Evolutionary conservation across 2,329 filamentous ascomycete species (phyloP), one percentile per base, ranked within the genome.

Genomic region (Neurospora sp.): DNA sequence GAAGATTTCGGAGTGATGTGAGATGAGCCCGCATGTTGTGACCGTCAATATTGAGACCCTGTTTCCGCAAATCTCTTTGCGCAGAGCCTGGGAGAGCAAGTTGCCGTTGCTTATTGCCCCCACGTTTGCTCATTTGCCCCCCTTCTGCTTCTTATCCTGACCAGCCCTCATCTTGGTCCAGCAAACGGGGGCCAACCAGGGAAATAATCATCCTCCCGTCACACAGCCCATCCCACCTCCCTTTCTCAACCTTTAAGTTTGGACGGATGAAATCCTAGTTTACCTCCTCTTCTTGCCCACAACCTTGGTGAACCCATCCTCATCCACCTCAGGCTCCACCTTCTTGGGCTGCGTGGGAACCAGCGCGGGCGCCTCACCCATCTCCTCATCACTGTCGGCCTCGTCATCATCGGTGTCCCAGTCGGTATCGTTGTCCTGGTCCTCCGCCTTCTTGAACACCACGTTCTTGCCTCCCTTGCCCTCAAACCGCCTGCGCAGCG

Each of bases 301-400:
- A 73, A 93, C 91, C 80, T 86, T 92, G 17, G 89, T 92, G 78
- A 95, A 95, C 4, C 92, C 92, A 77, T 95, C 92, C 74, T 93
- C 91, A 79, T 95, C 92, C 66, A 94, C 84, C 78, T 92, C 88
- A 0, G 91, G 91, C 77, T 87, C 85, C 17, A 83, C 79, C 80
- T 89, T 92, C 79, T 84, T 78, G 69, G 52, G 52, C 41, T 69
- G 66, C 8, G 68, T 62, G 0, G 83, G 82, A 52, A 89, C 86
- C 72, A 91, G 79, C 65, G 85, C 80, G 8, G 90, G 88, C 41
- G 91, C 91, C 71, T 93, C 91, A 52, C 82, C 86, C 89, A 92
- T 92, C 67, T 90, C 85, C 11, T 88, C 84, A 77, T 90, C 89
- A 6, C 85, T 85, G 8, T 86, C 86, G 57, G 81, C 83, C 66